Evolutionary conservation across 2,329 filamentous ascomycete genomes (phyloP).

Genomic region (Aspergillus oerlinghausenensis): DNA sequence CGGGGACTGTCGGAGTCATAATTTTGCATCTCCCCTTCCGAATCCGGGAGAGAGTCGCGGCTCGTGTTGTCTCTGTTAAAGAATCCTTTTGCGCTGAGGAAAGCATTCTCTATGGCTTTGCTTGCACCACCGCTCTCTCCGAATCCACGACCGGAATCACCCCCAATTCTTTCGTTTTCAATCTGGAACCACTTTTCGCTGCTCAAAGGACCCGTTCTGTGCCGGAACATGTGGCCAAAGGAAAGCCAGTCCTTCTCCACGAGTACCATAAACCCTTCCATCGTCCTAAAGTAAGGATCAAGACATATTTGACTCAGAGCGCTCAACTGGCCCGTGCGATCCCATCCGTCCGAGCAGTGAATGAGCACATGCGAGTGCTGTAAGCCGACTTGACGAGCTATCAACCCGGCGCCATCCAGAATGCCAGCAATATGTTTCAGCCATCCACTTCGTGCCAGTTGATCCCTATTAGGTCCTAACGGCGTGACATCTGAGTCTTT

Average conservation of each 20-base stretch:
- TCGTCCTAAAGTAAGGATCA: conserved; percentile 89
- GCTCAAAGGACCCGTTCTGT: conserved; percentile 81
- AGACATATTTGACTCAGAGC: conserved; percentile 88
- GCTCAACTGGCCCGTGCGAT: conserved; percentile 91
- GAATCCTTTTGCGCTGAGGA: conserved; percentile 80
- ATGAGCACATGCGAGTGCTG: conserved; percentile 93
- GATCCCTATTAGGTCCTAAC: conserved; percentile 73
- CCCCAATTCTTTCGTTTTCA: conserved; percentile 71
- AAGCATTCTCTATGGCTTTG: conserved; percentile 79
- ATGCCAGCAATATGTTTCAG: conserved; percentile 81
- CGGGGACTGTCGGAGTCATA: conserved; percentile 45
- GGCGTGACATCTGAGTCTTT: conserved; percentile 88
- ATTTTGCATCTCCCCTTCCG: conserved; percentile 50
- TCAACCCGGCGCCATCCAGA: conserved; percentile 76
- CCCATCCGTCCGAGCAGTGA: conserved; percentile 98
- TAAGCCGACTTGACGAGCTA: conserved; percentile 82
- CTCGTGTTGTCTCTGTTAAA: conserved; percentile 77
- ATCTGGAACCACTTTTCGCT: conserved; percentile 92
- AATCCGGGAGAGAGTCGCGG: conserved; percentile 59
- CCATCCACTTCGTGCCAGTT: conserved; percentile 82
- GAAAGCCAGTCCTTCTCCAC: conserved; percentile 98
- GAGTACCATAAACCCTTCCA: conserved; percentile 90
- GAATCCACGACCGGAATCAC: conserved; percentile 42
- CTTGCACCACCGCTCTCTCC: conserved; percentile 45
- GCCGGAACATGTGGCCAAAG: conserved; percentile 95